These are phyloP conservation scores for Puccinia polysora DNA, from an alignment of 1,284 basidiomycete genomes.

Conservation along the genomic window DNA sequence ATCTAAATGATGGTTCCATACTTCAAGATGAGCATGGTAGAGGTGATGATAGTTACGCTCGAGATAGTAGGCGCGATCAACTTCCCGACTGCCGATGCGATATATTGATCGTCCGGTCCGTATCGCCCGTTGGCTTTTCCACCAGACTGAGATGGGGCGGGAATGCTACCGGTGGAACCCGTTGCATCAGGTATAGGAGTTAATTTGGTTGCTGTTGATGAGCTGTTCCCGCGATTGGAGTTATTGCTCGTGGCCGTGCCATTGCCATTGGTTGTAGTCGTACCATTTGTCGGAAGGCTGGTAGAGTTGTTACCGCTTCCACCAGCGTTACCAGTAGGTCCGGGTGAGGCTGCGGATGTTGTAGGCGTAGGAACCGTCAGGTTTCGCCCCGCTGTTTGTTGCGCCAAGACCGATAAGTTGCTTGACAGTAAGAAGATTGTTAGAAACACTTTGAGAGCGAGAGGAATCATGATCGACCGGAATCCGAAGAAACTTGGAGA, in stretches of 20 bases:
- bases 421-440: not conserved
- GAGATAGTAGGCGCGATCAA: not conserved
- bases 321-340: too few species aligned
- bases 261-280: not conserved
- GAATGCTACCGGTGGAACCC: slow-evolving; percentile 4
- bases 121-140: slow-evolving; percentile 25
- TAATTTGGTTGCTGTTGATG: slow-evolving; percentile 7
- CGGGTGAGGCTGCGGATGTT: not conserved
- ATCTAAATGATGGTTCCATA: not conserved
- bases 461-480: not conserved
- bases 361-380: not conserved
- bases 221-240: not conserved
- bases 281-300: not conserved
- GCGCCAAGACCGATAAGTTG: not conserved
- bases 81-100: slow-evolving; percentile 10
- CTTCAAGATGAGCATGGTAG: not conserved
- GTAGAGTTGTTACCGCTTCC: not conserved
- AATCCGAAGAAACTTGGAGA: too few species aligned
- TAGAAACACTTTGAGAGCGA: not conserved
- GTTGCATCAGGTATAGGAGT: slow-evolving; percentile 16
- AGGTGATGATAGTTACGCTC: not conserved
- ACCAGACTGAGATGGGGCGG: slow-evolving; percentile 1
- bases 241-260: slow-evolving; percentile 4
- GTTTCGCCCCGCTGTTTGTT: not conserved
- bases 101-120: slow-evolving; percentile 28